These are phyloP conservation scores for Rachicladosporium sp. DNA, from an alignment of 2,329 filamentous ascomycete genomes.

Conservation along the genomic window DNA sequence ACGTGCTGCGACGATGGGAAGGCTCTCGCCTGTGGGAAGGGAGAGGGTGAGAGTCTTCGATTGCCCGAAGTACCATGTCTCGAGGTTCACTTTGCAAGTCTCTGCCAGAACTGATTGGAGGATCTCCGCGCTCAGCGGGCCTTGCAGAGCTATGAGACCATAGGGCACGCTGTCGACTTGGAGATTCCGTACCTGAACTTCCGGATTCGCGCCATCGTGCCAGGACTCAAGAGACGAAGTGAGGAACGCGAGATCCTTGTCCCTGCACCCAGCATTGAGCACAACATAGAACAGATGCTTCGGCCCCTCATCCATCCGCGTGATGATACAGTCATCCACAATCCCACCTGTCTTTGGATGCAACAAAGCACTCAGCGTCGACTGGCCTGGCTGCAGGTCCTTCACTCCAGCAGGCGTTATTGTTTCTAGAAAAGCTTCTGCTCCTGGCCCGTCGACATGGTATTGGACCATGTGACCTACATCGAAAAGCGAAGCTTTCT, in stretches of 20 bases:
- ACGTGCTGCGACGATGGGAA: constrained; percentile 61
- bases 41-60: constrained; percentile 54
- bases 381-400: constrained; percentile 52
- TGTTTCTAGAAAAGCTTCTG: constrained; percentile 66
- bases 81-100: constrained; percentile 38
- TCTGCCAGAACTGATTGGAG: constrained; percentile 52
- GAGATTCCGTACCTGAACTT: constrained; percentile 19
- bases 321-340: constrained; percentile 87
- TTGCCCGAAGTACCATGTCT: constrained; percentile 70
- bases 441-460: constrained; percentile 67
- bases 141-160: constrained; percentile 81
- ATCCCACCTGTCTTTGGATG: constrained; percentile 76
- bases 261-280: constrained; percentile 82
- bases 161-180: constrained; percentile 41
- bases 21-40: constrained; percentile 41
- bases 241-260: constrained; percentile 76
- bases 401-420: constrained; percentile 67
- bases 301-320: constrained; percentile 49
- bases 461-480: constrained; percentile 95
- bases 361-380: constrained; percentile 74
- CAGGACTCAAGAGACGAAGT: constrained; percentile 53
- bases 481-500: constrained; percentile 84
- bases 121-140: constrained; percentile 61
- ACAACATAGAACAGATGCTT: constrained; percentile 69
- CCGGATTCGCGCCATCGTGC: constrained; percentile 37